Base-by-base conservation (phyloP, 192 early-diverging fungal species). In the Umbelopsis sp. region DNA sequence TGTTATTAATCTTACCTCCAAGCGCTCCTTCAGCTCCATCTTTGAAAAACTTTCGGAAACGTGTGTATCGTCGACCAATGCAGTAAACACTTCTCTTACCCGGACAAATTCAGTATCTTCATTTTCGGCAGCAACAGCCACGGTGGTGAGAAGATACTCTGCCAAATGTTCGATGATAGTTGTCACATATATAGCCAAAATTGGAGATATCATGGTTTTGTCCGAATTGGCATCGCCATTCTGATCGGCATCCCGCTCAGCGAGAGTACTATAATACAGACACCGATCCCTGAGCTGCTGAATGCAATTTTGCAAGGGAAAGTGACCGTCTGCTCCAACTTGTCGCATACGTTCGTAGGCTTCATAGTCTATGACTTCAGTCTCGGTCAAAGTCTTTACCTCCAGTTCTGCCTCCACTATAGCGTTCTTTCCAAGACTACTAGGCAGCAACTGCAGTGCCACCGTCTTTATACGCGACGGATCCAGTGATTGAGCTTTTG, bases 391-490 rank as follows among this genome's bases (percentile, higher is more conserved):
- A 18, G 76, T 80, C 66, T 88, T 88, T 20, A 85, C 75, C 68
- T 88, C 84, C 7, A 88, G 71, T 53, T 88, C 86, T 7, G 86
- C 84, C 66, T 88, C 86, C 11, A 84, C 81, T 46, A 88, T 80
- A 11, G 84, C 79, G 64, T 86, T 84, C 69, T 86, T 86, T 48
- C 86, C 86, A 1, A 88, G 74, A 20, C 72, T 74, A 44, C 80
- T 78, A 7, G 86, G 82, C 45, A 88, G 72, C 9, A 81, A 74
- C 30, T 76, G 70, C 12, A 78, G 71, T n/a, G 83, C 74, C 2
- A 80, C 61, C 9, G 70, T 45, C 66, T 88, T 88, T 68, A 88
- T 82, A n/a, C 77, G 70, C 20, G 61, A 71, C 11, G 84, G 73
- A 30, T 85, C 86, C 13, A 88, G 66, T 16, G 82, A 85, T 23